Conservation (phyloP, 371 early-diverging fungal species). For the Mucor mucedo region DNA sequence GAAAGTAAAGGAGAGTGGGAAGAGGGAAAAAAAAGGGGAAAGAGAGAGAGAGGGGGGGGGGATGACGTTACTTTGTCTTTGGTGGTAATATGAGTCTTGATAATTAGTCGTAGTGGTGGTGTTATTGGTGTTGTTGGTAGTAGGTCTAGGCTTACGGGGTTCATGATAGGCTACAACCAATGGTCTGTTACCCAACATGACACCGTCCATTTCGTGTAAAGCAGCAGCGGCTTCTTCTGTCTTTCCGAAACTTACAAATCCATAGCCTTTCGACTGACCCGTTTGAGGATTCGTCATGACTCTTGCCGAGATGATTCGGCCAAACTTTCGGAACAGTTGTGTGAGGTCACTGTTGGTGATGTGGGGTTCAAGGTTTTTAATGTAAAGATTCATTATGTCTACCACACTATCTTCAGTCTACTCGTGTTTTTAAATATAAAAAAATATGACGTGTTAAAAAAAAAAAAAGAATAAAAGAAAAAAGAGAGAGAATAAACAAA, state of each 20-base stretch:
- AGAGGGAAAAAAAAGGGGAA: no score
- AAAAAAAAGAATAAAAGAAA: not conserved
- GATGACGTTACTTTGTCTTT: not conserved
- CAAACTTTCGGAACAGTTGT: constrained; percentile 44
- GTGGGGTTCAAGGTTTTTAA: constrained; percentile 56
- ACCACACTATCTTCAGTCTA: constrained; percentile 15
- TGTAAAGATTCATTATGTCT: constrained; percentile 51
- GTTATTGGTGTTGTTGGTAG: not conserved
- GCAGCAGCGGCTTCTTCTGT: constrained; percentile 46
- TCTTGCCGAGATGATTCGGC: constrained; percentile 53
- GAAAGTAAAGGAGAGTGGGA: no score
- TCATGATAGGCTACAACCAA: constrained; percentile 47
- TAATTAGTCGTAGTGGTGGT: constrained; percentile 7
- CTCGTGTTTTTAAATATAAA: not conserved
- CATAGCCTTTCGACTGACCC: constrained; percentile 50
- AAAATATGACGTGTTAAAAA: constrained; percentile 12
- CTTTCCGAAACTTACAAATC: constrained; percentile 48
- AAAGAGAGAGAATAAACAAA: not conserved
- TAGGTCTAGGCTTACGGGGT: constrained; percentile 35
- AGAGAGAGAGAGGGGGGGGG: no score
- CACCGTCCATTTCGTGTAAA: constrained; percentile 39
- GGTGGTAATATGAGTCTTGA: constrained; percentile 6
- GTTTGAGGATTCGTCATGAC: constrained; percentile 51
- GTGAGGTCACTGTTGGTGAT: constrained; percentile 47
- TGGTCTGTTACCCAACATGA: constrained; percentile 29